A percentile compares a stretch with the other conserved stretches of the same genome.
phyloP scores from a whole-genome alignment of 306 rosid genomes.

The Vachellia collinsii region DNA sequence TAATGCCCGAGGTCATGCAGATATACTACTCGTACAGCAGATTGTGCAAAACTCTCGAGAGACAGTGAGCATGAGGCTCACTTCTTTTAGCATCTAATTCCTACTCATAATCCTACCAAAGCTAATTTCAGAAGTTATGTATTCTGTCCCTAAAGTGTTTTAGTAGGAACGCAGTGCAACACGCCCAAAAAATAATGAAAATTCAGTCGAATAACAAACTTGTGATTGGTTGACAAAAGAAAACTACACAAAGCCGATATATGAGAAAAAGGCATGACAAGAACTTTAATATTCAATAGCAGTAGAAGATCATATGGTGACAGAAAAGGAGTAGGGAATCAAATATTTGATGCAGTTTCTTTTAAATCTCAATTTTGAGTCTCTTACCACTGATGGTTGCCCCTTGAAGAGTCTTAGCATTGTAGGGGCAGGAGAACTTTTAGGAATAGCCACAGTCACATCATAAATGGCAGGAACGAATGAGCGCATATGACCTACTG shows the following conservation, averaged over 20 bases:
- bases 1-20: not conserved
- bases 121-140: conserved; percentile 11
- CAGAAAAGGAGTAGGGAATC: conserved; percentile 4
- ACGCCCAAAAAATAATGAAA: not conserved
- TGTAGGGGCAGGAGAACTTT: conserved; percentile 82
- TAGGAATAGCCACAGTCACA: conserved; percentile 76
- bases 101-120: not conserved
- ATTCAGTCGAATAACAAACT: conserved; percentile 1
- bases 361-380: conserved; percentile 34
- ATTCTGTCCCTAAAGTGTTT: conserved; percentile 4
- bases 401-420: conserved; percentile 89
- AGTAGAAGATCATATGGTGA: not conserved
- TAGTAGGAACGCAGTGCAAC: conserved; percentile 6
- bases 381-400: conserved; percentile 83
- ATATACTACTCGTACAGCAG: not conserved
- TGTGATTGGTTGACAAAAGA: not conserved
- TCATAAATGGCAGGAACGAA: conserved; percentile 78
- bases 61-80: not conserved
- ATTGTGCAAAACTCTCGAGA: not conserved
- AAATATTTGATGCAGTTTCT: conserved; percentile 11
- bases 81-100: conserved; percentile 9
- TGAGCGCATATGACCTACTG: conserved; percentile 67
- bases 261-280: not conserved
- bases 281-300: not conserved
- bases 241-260: conserved; percentile 4